A percentile compares a stretch with the other conserved stretches of the same genome.
Conservation (phyloP, 2,329 filamentous ascomycete species). For the Pseudovirgaria hyperparasitica region DNA sequence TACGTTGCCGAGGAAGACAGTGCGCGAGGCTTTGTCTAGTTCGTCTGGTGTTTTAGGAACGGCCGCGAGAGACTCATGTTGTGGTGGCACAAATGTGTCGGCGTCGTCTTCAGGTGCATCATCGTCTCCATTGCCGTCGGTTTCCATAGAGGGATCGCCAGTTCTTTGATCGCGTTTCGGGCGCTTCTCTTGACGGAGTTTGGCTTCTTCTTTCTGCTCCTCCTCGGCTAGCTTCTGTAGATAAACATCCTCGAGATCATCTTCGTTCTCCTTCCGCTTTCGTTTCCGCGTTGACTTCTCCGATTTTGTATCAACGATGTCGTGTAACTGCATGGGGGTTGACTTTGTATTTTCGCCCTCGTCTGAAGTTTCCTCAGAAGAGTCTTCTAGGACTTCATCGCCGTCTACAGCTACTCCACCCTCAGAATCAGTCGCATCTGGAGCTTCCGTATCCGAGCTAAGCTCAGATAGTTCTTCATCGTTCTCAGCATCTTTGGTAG, state of each 20-base stretch:
- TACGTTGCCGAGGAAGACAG: constrained; percentile 88
- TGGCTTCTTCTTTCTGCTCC: constrained; percentile 26
- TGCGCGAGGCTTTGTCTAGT: constrained; percentile 75
- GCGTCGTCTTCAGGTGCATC: constrained; percentile 21
- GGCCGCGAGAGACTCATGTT: constrained; percentile 36
- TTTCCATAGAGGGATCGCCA: constrained; percentile 7
- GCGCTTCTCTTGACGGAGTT: constrained; percentile 16
- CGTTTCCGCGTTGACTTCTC: constrained; percentile 17
- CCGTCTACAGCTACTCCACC: constrained; percentile 10
- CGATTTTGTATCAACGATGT: constrained; percentile 9
- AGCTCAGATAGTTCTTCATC: too few species aligned
- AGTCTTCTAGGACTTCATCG: constrained; percentile 8
- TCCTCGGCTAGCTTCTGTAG: constrained; percentile 48
- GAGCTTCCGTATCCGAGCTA: constrained; percentile 21
- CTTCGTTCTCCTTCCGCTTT: constrained; percentile 45
- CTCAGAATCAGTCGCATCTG: constrained; percentile 18
- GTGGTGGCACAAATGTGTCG: constrained; percentile 39
- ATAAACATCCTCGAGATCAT: constrained; percentile 59
- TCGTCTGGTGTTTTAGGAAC: constrained; percentile 38
- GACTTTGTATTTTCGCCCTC: constrained; percentile 11
- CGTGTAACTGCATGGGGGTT: constrained; percentile 7
- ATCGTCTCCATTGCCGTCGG: constrained; percentile 6
- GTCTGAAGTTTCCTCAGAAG: constrained; percentile 9
- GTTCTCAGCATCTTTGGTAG: constrained; percentile 38
- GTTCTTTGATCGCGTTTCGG: constrained; percentile 23